Percentiles rank a stretch among this genome's conserved stretches.
Conservation (phyloP, 768 basidiomycete species). For the Russula emetica region DNA sequence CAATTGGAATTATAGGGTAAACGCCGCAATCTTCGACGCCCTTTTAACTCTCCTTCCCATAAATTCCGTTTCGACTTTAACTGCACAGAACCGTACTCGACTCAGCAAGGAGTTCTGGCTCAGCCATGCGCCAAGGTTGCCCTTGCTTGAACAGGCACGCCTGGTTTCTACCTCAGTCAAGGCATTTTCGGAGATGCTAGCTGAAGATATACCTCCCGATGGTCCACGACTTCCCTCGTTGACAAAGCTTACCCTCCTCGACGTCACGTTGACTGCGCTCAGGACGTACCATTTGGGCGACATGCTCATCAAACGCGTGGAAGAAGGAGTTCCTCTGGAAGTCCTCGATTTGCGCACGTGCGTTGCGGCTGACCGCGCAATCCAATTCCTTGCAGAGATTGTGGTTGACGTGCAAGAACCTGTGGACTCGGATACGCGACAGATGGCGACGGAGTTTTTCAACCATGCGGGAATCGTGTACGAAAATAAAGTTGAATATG, state of each 20-base stretch:
- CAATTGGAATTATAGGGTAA: background rate
- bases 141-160: background rate
- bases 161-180: background rate
- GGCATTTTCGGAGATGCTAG: background rate
- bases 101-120: background rate
- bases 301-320: background rate
- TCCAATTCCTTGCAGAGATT: background rate
- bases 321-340: background rate
- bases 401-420: background rate
- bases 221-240: background rate
- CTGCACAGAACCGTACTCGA: background rate
- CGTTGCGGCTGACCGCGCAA: slow-evolving; percentile 29
- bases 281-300: background rate
- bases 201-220: background rate
- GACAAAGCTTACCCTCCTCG: background rate
- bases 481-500: too few relatives aligned
- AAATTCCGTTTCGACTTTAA: background rate
- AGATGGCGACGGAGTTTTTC: too few relatives aligned
- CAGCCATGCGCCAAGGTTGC: background rate
- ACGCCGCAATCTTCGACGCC: background rate
- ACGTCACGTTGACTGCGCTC: background rate
- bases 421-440: too few relatives aligned
- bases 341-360: background rate
- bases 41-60: background rate
- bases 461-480: too few relatives aligned